Evolutionary conservation across 2,329 filamentous ascomycete species (phyloP), one percentile per base, ranked within the genome.

Genomic region (Ilyonectria destructans): DNA sequence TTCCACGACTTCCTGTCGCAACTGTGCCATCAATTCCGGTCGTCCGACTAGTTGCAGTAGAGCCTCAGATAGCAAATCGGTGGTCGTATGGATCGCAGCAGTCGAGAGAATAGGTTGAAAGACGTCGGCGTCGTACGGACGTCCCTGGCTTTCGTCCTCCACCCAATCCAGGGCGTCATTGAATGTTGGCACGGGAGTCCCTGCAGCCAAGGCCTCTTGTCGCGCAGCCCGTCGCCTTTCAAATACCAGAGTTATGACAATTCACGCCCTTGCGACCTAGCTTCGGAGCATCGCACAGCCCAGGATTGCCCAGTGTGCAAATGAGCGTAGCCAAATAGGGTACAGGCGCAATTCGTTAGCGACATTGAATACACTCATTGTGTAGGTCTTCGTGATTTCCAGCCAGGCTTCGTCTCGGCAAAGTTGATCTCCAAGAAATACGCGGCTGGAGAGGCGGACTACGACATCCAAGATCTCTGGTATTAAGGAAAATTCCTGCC

Each of bases 301-400:
- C 0, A 83, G 80, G 31, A 80, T 80, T 65, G 82, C 80, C 77
- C 83, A 86, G 68, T 85, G 82, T 0, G 87, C 68, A 4, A 89
- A 59, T 0, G 84, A 83, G 3, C 86, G 83, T 6, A 87, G 70
- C 4, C 82, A 78, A 4, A 76, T 77, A 0, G 87, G 86, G 8
- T 85, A 78, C 57, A 85, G 74, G 51, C 79, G 80, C 17, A 87
- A 76, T 4, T 57, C 9, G 5, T 72, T 59, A 0, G 62, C 63
- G 1, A 62, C 55, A 7, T 82, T 68, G 48, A 85, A 79, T 37
- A 78, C 74, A 57, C 82, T 80, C 23, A 84, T 71, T 10, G 86
- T 85, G 19, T 46, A 46, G 4, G n/a, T 46, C n/a, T 46, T 46
- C n/a, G 43, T 46, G 43, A 46, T 46, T 9, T 10, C 9, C 8